phyloP scores from a whole-genome alignment of 352 stramenopile species.

The Blastocystis sp. region DNA sequence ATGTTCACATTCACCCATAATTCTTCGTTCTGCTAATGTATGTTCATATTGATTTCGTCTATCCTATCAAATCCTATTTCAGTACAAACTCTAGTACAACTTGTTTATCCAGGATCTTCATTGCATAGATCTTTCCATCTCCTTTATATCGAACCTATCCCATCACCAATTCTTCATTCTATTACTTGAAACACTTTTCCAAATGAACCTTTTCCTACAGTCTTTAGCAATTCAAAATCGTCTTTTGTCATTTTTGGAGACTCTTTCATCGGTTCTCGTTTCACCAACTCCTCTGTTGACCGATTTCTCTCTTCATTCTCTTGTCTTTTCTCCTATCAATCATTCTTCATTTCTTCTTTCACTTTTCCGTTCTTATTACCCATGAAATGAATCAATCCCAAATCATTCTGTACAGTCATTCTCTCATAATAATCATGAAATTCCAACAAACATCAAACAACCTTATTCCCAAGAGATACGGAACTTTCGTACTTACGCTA shows the following conservation, averaged over 20 bases:
- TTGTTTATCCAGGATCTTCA: conserved; percentile 88
- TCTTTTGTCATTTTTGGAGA: conserved; percentile 77
- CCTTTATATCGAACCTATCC: conserved; percentile 82
- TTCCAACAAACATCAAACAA: neutral
- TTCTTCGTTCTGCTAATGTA: conserved; percentile 75
- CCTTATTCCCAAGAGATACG: conserved; percentile 24
- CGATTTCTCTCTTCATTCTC: neutral
- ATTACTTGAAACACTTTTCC: conserved; percentile 73
- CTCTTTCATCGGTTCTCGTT: conserved; percentile 68
- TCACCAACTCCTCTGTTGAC: conserved; percentile 73
- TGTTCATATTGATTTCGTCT: conserved; percentile 77
- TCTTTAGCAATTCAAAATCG: conserved; percentile 82
- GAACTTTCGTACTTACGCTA: conserved; percentile 81
- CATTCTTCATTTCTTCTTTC: neutral
- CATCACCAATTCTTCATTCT: conserved; percentile 65
- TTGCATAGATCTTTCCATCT: conserved; percentile 85
- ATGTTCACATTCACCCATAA: conserved; percentile 78
- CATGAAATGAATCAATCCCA: neutral
- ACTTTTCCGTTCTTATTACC: conserved; percentile 21
- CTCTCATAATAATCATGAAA: neutral
- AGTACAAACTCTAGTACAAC: conserved; percentile 73
- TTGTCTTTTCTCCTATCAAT: conserved; percentile 40
- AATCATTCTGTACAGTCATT: neutral
- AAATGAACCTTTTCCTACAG: conserved; percentile 81
- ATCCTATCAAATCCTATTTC: conserved; percentile 83